These are phyloP conservation scores for Penicillium sp. DNA, from an alignment of 2,329 filamentous ascomycete genomes.

Conservation along the genomic window DNA sequence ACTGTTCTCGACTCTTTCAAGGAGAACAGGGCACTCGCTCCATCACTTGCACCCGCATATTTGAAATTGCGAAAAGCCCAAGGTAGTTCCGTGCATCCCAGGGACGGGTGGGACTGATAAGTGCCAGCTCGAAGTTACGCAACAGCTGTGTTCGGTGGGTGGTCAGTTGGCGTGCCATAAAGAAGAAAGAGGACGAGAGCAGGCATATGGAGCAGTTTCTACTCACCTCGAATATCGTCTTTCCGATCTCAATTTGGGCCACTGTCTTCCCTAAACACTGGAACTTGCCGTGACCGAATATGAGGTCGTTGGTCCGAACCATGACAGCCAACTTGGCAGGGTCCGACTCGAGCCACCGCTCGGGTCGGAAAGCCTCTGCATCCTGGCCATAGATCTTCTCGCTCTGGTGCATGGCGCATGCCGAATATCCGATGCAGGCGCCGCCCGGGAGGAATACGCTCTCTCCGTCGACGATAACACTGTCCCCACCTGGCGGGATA, in stretches of 20 bases:
- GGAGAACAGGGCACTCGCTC: constrained; percentile 1
- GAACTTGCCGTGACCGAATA: constrained; percentile 13
- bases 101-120: constrained; percentile 14
- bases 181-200: not conserved
- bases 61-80: constrained; percentile 13
- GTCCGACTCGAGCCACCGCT: constrained; percentile 14
- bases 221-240: constrained; percentile 14
- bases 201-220: not conserved
- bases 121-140: constrained; percentile 14
- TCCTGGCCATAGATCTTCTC: constrained; percentile 14
- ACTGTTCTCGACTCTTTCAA: not conserved
- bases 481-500: constrained; percentile 12
- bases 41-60: constrained; percentile 16
- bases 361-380: constrained; percentile 13
- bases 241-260: constrained; percentile 14
- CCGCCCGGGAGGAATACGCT: constrained; percentile 13
- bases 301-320: constrained; percentile 13
- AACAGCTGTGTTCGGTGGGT: constrained; percentile 7
- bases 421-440: constrained; percentile 12
- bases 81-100: constrained; percentile 13
- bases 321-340: constrained; percentile 8
- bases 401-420: constrained; percentile 13
- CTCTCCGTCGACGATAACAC: constrained; percentile 11
- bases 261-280: constrained; percentile 16
- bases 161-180: not conserved